Base-by-base conservation (phyloP, 164 flowering plant species). In the Magnolia officinalis region DNA sequence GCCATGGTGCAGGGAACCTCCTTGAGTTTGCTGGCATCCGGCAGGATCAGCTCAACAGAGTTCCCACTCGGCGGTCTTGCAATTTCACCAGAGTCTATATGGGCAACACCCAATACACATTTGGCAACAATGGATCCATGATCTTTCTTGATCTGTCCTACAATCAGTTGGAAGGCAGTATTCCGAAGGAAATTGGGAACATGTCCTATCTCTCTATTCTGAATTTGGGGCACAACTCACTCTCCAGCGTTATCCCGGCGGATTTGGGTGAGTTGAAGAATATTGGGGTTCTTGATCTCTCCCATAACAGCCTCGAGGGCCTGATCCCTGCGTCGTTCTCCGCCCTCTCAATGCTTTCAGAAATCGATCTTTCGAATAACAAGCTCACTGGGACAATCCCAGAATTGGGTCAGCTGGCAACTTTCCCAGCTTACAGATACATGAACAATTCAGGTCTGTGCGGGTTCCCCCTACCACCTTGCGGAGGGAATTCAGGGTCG, bases 1-100 rank as follows among this genome's bases (percentile, higher is more conserved):
- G 99, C 78, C 98, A 85, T 65, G 99, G 99, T 26, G 92, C 98
- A 0, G 99, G 98, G 71, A 94, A 89, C 78, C 85, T 96, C 79
- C 90, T 96, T 13, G 99, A 94, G 80, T 94, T 89, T 77, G 89
- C 88, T 2, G 98, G 98, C 20, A 94, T 96, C 29, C 82, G 97
- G 68, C 78, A 63, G 49, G 90, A 88, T 11, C 84, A 87, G 67
- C 68, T 94, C 75, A 74, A 78, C 72, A 80, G 93, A 75, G 82
- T 93, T 14, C 90, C 96, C 0, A 80, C 86, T 1, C 84, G 88
- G 78, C 87, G 80, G 63, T 90, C 93, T 2, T 96, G 99, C 86
- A 90, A 90, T 73, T 89, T 89, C 80, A 88, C 93, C 18, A 80
- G 92, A 72, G 83, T 90, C 13, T 96, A 92, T 72, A 63, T 66